Evolutionary conservation across 2,329 filamentous ascomycete species (phyloP).

Genomic region (Aspergillus sp.): DNA sequence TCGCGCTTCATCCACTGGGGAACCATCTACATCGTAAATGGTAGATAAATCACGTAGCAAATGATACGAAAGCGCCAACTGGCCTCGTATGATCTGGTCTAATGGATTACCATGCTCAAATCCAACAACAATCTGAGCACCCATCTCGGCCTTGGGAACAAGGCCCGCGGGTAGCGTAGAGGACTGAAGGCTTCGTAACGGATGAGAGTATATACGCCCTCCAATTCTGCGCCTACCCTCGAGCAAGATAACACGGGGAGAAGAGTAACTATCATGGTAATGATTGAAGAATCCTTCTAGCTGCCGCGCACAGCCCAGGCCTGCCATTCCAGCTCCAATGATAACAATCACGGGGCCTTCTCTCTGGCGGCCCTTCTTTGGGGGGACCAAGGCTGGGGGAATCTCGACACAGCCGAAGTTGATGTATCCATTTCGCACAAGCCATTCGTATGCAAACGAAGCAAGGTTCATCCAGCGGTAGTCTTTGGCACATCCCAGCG

Average conservation of each 20-base stretch:
- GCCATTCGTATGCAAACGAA: constrained; percentile 87
- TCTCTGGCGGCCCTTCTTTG: constrained; percentile 44
- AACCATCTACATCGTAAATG: constrained; percentile 71
- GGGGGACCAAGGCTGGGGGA: constrained; percentile 46
- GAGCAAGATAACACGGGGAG: constrained; percentile 72
- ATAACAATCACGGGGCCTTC: constrained; percentile 74
- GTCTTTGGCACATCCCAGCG: constrained; percentile 85
- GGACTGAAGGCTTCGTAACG: constrained; percentile 59
- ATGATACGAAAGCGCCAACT: constrained; percentile 84
- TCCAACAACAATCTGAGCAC: constrained; percentile 96
- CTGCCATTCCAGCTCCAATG: constrained; percentile 91
- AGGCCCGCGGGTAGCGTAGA: constrained; percentile 53
- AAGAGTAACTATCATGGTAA: constrained; percentile 66
- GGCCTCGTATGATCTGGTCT: constrained; percentile 85
- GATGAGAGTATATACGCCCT: constrained; percentile 88
- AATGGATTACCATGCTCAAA: constrained; percentile 95
- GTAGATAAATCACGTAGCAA: constrained; percentile 76
- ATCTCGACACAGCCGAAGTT: constrained; percentile 90
- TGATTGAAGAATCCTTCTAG: constrained; percentile 83
- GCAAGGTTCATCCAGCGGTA: constrained; percentile 85
- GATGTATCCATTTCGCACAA: constrained; percentile 87
- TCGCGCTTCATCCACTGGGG: constrained; percentile 70
- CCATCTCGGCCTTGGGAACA: constrained; percentile 87
- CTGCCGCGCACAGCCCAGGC: constrained; percentile 87
- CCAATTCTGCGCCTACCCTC: constrained; percentile 87